These are phyloP conservation scores for Combretum micranthum DNA, from an alignment of 345 rosid genomes.

Conservation along the genomic window DNA sequence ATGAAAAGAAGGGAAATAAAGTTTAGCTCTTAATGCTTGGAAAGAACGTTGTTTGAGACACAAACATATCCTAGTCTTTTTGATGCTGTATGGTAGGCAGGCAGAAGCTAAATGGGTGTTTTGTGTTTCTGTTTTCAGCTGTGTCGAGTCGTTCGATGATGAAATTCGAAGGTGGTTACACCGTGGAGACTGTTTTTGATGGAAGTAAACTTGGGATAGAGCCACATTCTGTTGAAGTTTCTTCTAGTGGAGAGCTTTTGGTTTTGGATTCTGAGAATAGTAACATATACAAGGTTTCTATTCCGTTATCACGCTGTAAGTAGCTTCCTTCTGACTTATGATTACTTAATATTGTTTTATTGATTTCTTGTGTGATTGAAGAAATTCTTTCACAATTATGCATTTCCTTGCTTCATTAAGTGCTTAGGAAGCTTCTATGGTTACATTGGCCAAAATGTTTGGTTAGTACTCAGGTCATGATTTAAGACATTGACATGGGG, in stretches of 20 bases:
- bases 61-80: too few relatives aligned
- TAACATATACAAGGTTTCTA: constrained; percentile 76
- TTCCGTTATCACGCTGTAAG: constrained; percentile 83
- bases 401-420: not conserved
- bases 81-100: too few relatives aligned
- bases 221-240: constrained; percentile 63
- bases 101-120: not conserved
- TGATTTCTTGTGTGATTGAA: not conserved
- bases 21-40: too few relatives aligned
- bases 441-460: too few relatives aligned
- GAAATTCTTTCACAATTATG: not conserved
- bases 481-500: too few relatives aligned
- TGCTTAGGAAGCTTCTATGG: too few relatives aligned
- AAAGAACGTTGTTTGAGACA: too few relatives aligned
- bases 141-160: constrained; percentile 81
- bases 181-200: constrained; percentile 94
- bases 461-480: too few relatives aligned
- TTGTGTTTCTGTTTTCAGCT: constrained; percentile 33
- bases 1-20: too few relatives aligned
- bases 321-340: constrained; percentile 4
- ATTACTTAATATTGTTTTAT: too few relatives aligned
- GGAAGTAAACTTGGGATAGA: constrained; percentile 93
- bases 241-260: constrained; percentile 75
- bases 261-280: constrained; percentile 81
- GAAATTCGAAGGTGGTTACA: constrained; percentile 90